These are phyloP conservation scores for Penicillium concentricum DNA, from an alignment of 2,329 filamentous ascomycete genomes.

Conservation along the genomic window DNA sequence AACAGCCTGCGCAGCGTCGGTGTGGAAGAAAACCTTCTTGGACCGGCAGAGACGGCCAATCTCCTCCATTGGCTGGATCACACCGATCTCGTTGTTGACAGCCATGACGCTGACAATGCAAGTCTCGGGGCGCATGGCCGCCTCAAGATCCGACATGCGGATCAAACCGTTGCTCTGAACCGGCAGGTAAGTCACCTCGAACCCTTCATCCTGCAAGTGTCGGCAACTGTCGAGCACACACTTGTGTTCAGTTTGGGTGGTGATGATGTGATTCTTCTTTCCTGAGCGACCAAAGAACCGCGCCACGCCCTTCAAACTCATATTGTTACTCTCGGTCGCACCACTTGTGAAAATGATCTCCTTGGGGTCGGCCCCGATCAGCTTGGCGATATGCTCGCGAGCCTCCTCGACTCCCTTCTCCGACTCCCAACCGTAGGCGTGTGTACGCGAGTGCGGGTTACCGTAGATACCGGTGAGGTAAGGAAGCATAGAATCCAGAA, in stretches of 20 bases:
- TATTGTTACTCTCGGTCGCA: conserved; percentile 98
- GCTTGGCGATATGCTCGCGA: conserved; percentile 73
- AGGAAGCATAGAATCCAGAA: conserved; percentile 94
- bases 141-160: conserved; percentile 78
- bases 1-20: conserved; percentile 94
- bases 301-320: conserved; percentile 98
- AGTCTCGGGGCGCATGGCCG: conserved; percentile 87
- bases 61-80: conserved; percentile 93
- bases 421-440: conserved; percentile 98
- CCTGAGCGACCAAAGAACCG: conserved; percentile 88
- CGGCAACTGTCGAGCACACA: conserved; percentile 96
- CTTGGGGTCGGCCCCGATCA: conserved; percentile 93
- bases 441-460: conserved; percentile 94
- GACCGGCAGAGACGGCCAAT: conserved; percentile 89
- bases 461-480: conserved; percentile 92
- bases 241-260: conserved; percentile 97
- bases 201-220: conserved; percentile 95
- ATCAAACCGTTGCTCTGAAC: conserved; percentile 85
- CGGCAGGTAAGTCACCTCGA: conserved; percentile 93
- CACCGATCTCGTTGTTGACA: conserved; percentile 98
- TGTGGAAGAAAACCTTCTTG: conserved; percentile 97
- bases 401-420: conserved; percentile 91
- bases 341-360: conserved; percentile 99
- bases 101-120: conserved; percentile 95
- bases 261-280: conserved; percentile 99